These are phyloP conservation scores for Clavispora asparagi DNA, from an alignment of 805 yeast genomes.

Conservation along the genomic window DNA sequence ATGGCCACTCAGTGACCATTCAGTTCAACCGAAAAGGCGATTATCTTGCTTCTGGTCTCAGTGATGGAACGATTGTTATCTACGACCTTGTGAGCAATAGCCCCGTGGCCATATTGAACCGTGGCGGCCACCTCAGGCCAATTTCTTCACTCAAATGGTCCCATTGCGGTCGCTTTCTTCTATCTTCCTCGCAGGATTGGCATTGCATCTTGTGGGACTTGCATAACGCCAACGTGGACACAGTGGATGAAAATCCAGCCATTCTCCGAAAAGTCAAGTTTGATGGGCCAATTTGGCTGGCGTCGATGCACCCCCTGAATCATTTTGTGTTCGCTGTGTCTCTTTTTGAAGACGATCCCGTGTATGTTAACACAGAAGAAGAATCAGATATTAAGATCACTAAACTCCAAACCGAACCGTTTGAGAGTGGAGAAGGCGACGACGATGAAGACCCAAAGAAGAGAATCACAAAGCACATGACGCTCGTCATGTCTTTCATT, in stretches of 20 bases:
- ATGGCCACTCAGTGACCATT: conserved; percentile 62
- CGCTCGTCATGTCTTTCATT: conserved; percentile 48
- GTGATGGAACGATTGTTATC: conserved; percentile 17
- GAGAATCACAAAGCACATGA: conserved; percentile 30
- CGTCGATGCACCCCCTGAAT: conserved; percentile 48
- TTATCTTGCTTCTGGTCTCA: conserved; percentile 34
- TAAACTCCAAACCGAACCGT: conserved; percentile 16
- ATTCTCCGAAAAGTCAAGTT: conserved; percentile 45
- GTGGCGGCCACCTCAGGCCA: conserved; percentile 60
- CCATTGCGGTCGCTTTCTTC: conserved; percentile 57
- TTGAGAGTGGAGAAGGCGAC: conserved; percentile 6
- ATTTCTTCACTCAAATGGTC: conserved; percentile 79
- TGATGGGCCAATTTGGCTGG: conserved; percentile 72
- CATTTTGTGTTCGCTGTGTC: conserved; percentile 54
- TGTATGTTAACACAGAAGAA: conserved; percentile 39
- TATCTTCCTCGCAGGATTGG: conserved; percentile 81
- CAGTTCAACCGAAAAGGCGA: conserved; percentile 74
- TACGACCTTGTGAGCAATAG: conserved; percentile 47
- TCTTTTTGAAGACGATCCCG: conserved; percentile 57
- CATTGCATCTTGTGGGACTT: conserved; percentile 77
- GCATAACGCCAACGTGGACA: conserved; percentile 18
- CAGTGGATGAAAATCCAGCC: conserved; percentile 15
- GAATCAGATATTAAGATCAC: conserved; percentile 14
- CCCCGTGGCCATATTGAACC: conserved; percentile 47
- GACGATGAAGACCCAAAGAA: conserved; percentile 15